Evolutionary conservation across 129 eudicot species (phyloP).

Genomic region (Escallonia rubra): DNA sequence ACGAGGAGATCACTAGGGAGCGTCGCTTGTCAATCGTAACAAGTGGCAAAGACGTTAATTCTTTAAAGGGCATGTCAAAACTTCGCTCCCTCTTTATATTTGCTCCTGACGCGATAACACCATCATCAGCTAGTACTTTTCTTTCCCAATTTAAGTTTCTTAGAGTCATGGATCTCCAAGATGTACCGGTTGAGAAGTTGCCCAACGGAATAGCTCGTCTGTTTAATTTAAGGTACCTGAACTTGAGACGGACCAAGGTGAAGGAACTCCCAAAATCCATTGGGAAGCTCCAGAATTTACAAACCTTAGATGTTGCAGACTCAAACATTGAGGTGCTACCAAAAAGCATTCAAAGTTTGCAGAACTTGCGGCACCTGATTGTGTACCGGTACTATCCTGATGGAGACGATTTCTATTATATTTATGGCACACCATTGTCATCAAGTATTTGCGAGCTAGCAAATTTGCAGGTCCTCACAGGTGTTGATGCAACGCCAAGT

Average conservation of each 20-base stretch:
- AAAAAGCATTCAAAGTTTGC: constrained; percentile 3
- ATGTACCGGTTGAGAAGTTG: not conserved
- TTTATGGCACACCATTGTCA: not conserved
- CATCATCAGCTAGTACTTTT: not conserved
- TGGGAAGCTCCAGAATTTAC: constrained; percentile 1
- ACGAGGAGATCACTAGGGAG: not conserved
- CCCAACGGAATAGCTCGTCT: not conserved
- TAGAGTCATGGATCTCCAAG: not conserved
- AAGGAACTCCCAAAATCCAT: constrained; percentile 7
- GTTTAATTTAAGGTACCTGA: constrained; percentile 15
- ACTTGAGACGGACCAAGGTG: not conserved
- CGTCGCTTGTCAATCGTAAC: not conserved
- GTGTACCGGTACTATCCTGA: too few species aligned
- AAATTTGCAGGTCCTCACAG: not conserved
- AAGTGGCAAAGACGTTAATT: not conserved
- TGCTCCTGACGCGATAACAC: not conserved
- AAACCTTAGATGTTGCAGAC: not conserved
- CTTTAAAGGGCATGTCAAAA: not conserved
- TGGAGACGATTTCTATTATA: not conserved
- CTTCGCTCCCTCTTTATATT: not conserved
- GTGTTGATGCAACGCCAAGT: not conserved
- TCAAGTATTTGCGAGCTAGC: not conserved
- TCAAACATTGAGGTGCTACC: not conserved
- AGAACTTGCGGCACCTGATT: constrained; percentile 5
- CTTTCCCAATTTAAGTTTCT: not conserved